phyloP scores from a whole-genome alignment of 306 rosid genomes.

The Oemleria cerasiformis region DNA sequence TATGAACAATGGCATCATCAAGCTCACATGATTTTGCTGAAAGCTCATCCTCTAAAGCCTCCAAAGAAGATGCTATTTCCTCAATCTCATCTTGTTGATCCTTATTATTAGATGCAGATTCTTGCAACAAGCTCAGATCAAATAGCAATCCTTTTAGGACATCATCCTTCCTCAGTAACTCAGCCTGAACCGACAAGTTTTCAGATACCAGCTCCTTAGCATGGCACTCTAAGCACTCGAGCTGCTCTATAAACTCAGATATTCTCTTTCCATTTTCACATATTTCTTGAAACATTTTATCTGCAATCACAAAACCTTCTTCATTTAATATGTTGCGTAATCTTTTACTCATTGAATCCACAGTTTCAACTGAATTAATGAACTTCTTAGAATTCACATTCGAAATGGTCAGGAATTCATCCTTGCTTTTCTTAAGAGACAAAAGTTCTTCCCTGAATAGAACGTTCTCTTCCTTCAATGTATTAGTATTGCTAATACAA shows the following conservation, averaged over 20 bases:
- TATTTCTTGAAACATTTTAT: conserved; percentile 32
- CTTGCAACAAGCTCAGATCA: conserved; percentile 93
- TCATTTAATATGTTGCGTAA: conserved; percentile 24
- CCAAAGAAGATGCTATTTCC: conserved; percentile 50
- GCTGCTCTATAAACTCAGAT: conserved; percentile 32
- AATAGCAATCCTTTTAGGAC: conserved; percentile 75
- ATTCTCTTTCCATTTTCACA: conserved; percentile 34
- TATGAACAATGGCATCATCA: conserved; percentile 43
- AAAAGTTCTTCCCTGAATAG: conserved; percentile 33
- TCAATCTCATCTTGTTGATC: conserved; percentile 78
- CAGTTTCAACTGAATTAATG: conserved; percentile 30
- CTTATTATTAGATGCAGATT: conserved; percentile 76
- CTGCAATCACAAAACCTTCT: conserved; percentile 22
- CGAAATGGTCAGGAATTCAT: conserved; percentile 27
- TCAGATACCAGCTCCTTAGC: conserved; percentile 42
- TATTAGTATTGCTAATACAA: conserved; percentile 8
- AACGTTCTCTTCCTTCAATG: conserved; percentile 41
- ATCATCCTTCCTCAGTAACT: conserved; percentile 72
- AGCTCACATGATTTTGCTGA: conserved; percentile 63
- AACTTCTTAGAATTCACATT: conserved; percentile 26
- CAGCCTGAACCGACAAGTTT: conserved; percentile 48
- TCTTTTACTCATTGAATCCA: conserved; percentile 28
- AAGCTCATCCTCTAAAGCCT: conserved; percentile 63
- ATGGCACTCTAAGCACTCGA: conserved; percentile 42
- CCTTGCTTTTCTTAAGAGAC: conserved; percentile 32